Evolutionary conservation across 106 monocot species (phyloP).

Genomic region (Apostasia ramifera): DNA sequence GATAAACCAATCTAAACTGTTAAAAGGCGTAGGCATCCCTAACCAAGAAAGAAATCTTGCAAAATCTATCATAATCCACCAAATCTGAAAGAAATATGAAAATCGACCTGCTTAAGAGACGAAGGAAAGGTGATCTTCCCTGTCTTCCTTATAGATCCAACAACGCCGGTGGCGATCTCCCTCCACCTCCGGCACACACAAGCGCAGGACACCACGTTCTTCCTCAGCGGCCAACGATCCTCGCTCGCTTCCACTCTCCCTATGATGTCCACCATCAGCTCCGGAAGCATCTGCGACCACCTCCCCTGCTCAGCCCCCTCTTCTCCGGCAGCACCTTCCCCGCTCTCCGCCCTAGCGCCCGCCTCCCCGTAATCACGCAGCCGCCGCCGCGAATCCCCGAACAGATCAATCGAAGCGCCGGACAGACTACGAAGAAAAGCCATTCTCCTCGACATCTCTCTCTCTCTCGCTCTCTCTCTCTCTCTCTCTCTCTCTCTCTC

Average conservation of each 20-base stretch:
- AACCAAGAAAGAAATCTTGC: neutral
- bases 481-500: neutral
- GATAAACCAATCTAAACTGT: neutral
- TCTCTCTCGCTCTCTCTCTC: neutral
- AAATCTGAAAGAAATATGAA: neutral
- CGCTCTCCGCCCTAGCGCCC: neutral
- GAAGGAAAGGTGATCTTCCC: conserved; percentile 91
- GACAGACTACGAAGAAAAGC: conserved; percentile 1
- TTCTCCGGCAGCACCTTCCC: neutral
- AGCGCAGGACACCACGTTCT: conserved; percentile 75
- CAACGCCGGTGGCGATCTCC: conserved; percentile 49
- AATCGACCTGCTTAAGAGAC: conserved; percentile 75
- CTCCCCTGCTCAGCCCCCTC: conserved; percentile 24
- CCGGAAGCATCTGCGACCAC: conserved; percentile 80
- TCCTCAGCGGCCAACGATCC: conserved; percentile 66
- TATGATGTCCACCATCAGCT: conserved; percentile 80
- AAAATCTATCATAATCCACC: neutral
- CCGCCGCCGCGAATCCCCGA: conserved; percentile 1
- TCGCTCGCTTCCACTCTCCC: conserved; percentile 61
- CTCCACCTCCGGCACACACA: conserved; percentile 79
- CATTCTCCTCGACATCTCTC: neutral
- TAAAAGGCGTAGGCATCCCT: too few relatives aligned
- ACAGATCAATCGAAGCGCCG: neutral
- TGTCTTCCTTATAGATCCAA: conserved; percentile 40
- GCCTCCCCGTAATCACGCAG: neutral